Evolutionary conservation across 352 stramenopile genomes (phyloP).

Genomic region (Phytopythium ostracodes): DNA sequence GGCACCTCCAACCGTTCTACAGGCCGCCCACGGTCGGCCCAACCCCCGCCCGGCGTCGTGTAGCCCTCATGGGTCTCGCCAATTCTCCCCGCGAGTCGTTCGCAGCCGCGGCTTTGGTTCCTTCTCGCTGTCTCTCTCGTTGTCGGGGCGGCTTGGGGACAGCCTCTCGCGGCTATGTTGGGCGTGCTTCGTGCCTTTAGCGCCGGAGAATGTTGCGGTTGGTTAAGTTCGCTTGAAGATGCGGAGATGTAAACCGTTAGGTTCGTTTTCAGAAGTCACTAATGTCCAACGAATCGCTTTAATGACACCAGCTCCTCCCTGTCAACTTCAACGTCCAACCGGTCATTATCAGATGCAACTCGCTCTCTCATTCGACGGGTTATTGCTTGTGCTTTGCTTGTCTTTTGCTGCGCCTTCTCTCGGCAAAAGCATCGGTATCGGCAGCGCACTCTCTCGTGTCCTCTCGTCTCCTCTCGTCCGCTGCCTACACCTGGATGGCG

Average conservation of each 20-base stretch:
- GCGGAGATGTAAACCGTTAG: background rate
- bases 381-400: no score
- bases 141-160: background rate
- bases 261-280: background rate
- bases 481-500: constrained; percentile 66
- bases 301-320: background rate
- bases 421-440: background rate
- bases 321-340: constrained; percentile 1
- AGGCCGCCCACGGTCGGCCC: background rate
- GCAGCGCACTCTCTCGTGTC: background rate
- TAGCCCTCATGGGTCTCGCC: background rate
- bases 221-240: constrained; percentile 7
- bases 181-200: constrained; percentile 1
- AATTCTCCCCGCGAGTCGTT: background rate
- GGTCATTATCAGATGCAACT: background rate
- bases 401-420: background rate
- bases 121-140: background rate
- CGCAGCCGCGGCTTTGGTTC: background rate
- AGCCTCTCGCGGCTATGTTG: background rate
- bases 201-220: background rate
- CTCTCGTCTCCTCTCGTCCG: background rate
- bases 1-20: background rate
- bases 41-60: background rate
- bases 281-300: background rate
- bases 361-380: background rate